Percentiles rank a stretch among this genome's conserved stretches.
Evolutionary conservation across 176 grass and related monocot genomes (phyloP).

Genomic region (Musa schizocarpa): DNA sequence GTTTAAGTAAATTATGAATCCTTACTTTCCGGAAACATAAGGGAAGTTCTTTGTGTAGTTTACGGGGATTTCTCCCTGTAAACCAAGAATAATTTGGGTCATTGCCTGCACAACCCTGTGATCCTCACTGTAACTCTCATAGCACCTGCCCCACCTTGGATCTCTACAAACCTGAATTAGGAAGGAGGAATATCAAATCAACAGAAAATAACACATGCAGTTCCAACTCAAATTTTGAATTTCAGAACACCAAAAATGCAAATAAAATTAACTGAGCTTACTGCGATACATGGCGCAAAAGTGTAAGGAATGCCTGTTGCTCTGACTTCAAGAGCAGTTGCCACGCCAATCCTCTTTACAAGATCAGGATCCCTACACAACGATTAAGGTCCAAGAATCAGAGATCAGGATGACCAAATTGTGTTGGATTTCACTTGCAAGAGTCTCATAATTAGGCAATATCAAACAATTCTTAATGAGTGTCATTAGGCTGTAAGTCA

Average conservation of each 20-base stretch:
- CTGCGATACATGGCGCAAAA: constrained; percentile 12
- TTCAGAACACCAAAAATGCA: no score
- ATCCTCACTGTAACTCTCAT: constrained; percentile 1
- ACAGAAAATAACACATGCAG: neutral
- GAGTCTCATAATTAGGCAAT: no score
- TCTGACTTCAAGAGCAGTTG: constrained; percentile 7
- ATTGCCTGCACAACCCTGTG: neutral
- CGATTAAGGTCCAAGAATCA: no score
- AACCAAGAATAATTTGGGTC: constrained; percentile 1
- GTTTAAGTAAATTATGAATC: neutral
- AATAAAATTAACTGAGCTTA: neutral
- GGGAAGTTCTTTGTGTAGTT: constrained; percentile 4
- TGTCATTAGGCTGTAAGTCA: no score
- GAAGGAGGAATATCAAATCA: neutral
- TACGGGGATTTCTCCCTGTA: constrained; percentile 4
- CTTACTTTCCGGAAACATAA: constrained; percentile 10
- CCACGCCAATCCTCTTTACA: constrained; percentile 1
- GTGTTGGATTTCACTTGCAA: no score
- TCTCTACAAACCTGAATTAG: constrained; percentile 7
- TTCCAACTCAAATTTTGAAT: no score
- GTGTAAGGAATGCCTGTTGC: constrained; percentile 9
- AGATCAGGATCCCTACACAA: neutral
- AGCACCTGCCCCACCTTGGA: constrained; percentile 2
- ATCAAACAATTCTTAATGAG: no score
- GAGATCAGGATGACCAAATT: no score